Base-by-base conservation (phyloP, 495 filamentous ascomycete species). In the Letharia lupina region DNA sequence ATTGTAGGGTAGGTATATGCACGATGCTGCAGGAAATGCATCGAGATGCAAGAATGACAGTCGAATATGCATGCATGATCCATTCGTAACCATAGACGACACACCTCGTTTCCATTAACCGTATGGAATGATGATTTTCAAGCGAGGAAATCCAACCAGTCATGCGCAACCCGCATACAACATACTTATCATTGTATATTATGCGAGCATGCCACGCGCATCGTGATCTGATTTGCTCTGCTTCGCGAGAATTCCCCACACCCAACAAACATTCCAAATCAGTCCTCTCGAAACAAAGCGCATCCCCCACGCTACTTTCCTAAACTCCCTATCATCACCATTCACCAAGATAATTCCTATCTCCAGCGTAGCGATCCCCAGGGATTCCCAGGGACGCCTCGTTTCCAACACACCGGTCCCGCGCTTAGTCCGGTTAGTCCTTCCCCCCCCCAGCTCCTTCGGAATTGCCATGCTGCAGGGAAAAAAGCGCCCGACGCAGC, bases 171-270 rank as follows among this genome's bases (percentile, higher is more conserved):
- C 39, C 28, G 63, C 54, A 60, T 28, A 28, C 23, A 28, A 28
- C 23, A 28, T 28, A 28, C 23, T 28, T 28, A 1, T 28, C 23
- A 28, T 39, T 18, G n/a, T 31, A 13, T 40, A 35, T 60, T 44
- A 65, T 65, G 63, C 63, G 56, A 65, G 58, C 63, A 65, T 65
- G 63, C 54, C 63, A 65, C 63, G 63, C 63, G 63, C 63, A 65
- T 59, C 31, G 56, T 60, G 56, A 50, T 39, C 35, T 47, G 52
- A 56, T 58, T 58, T 39, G 44, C 47, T 12, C n/a, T n/a, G 45
- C 16, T 40, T 45, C 41, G 57, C 63, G 16, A 33, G 60, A 54
- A 47, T 63, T 58, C 40, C 37, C 41, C 41, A 45, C 56, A 65
- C 57, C 54, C 57, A 37, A 56, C 52, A 33, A 4, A 20, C 12